Percentiles rank a stretch among this genome's conserved stretches.
These are phyloP conservation scores for Paramecium sexaurelia DNA, from an alignment of 73 alveolate genomes.

Conservation along the genomic window DNA sequence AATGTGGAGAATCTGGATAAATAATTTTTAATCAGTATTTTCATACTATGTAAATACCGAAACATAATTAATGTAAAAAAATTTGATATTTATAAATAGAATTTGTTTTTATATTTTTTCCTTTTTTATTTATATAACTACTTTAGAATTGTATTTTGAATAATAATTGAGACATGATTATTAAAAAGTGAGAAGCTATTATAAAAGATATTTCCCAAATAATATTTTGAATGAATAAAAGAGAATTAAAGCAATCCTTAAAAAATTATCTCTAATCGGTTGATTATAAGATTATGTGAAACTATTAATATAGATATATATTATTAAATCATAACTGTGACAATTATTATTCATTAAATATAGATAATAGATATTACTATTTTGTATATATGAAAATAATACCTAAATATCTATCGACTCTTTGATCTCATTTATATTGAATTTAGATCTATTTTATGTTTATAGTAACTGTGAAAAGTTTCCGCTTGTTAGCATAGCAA, in stretches of 20 bases:
- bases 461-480: not conserved
- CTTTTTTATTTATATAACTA: not conserved
- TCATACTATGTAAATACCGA: not conserved
- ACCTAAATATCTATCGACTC: conserved; percentile 2
- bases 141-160: not conserved
- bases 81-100: not conserved
- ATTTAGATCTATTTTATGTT: not conserved
- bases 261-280: not conserved
- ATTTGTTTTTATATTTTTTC: not conserved
- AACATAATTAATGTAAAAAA: not conserved
- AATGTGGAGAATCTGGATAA: not conserved
- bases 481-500: not conserved
- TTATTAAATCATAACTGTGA: not conserved
- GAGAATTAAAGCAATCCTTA: not conserved
- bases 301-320: not conserved
- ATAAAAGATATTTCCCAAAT: not conserved
- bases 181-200: not conserved
- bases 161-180: not conserved
- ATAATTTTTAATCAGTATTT: not conserved
- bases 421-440: not conserved
- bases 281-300: not conserved
- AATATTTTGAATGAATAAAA: not conserved
- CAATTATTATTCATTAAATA: not conserved
- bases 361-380: not conserved
- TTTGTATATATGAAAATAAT: not conserved